Base-by-base conservation (phyloP, 441 rosid genomes). In the Biscutella laevigata region DNA sequence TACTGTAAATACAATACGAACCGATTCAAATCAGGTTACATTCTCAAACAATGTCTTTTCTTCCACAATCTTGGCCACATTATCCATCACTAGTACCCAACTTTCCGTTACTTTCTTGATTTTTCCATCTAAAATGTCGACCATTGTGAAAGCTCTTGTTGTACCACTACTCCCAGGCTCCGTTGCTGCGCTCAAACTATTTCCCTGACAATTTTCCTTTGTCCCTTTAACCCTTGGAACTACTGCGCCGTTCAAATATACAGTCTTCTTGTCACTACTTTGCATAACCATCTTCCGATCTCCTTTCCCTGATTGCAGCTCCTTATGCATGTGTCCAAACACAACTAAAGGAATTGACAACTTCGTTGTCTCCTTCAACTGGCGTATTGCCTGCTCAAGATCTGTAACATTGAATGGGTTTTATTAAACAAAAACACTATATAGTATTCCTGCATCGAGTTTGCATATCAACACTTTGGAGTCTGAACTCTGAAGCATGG, bases 261-360 rank as follows among this genome's bases (percentile, higher is more conserved):
- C 48, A n/a, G 66, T 78, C 27, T 64, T 24, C 33, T 72, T 64
- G 62, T 81, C 86, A 38, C 59, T 33, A 26, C 77, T 81, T 30
- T 68, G 61, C 57, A 67, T 79, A 22, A 78, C 70, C 96, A 90
- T 86, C 77, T 82, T 78, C 29, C 86, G 73, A 6, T 68, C 58
- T 41, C 86, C 91, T 39, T 76, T 79, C 38, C 89, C 75, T 19
- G 71, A 20, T 37, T 81, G 78, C 47, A 86, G 79, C 78, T 79
- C 75, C 51, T 90, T 86, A 37, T 90, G 95, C 97, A 84, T 86
- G 79, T 89, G 97, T 19, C 95, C 94, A 46, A 86, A 90, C 61
- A 86, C 80, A 4, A 84, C 85, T 52, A 90, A 71, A n/a, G 79
- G 86, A 19, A 72, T 46, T 2, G 54, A 24, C 45, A 77, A 14